Evolutionary conservation across 1,139 yeast species (phyloP).

Genomic region (Wickerhamiella pararugosa): DNA sequence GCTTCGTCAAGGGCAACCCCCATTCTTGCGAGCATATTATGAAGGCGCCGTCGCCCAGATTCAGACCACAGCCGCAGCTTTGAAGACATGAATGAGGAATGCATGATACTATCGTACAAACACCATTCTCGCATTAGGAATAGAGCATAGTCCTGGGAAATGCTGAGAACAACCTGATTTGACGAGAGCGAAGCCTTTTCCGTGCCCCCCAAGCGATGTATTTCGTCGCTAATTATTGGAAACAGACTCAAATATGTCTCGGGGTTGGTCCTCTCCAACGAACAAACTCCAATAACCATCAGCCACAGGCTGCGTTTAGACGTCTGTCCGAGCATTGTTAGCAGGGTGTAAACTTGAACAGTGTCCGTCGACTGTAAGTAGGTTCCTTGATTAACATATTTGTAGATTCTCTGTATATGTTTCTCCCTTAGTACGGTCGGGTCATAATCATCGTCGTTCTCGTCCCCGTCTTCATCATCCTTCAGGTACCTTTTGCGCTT

Average conservation of each 20-base stretch:
- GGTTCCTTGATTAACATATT: conserved; percentile 72
- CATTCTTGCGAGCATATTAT: conserved; percentile 90
- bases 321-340: conserved; percentile 70
- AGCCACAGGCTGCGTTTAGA: conserved; percentile 65
- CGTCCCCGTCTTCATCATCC: conserved; percentile 25
- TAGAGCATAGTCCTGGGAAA: conserved; percentile 75
- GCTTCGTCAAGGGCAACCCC: conserved; percentile 84
- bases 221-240: conserved; percentile 74
- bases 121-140: conserved; percentile 89
- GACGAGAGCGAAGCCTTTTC: conserved; percentile 12
- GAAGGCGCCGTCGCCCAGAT: conserved; percentile 73
- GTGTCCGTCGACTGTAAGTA: conserved; percentile 63
- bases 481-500: conserved; percentile 16
- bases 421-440: not conserved
- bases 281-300: conserved; percentile 75
- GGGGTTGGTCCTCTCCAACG: conserved; percentile 61
- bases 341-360: conserved; percentile 61
- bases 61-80: conserved; percentile 82
- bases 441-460: conserved; percentile 14
- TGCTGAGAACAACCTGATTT: conserved; percentile 44
- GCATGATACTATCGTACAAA: conserved; percentile 75
- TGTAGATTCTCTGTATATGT: not conserved
- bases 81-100: conserved; percentile 80
- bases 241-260: conserved; percentile 58
- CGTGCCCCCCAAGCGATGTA: conserved; percentile 38